Evolutionary conservation across 129 eudicot species (phyloP), one percentile per base, ranked within the genome.

Genomic region (Flaveria ramosissima): DNA sequence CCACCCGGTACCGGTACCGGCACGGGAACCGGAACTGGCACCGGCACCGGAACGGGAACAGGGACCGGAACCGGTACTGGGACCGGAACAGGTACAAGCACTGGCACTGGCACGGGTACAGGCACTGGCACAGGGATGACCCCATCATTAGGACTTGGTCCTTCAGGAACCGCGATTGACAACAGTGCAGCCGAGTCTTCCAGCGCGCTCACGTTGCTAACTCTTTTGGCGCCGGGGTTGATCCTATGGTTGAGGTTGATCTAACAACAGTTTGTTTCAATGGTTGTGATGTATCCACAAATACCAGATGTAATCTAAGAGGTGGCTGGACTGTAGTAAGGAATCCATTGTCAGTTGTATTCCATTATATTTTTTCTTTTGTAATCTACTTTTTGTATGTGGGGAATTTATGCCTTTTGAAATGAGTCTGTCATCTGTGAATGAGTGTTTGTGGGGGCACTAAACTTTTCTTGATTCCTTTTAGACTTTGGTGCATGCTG

Each of bases 341-440:
- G 76, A 80, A 74, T 82, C 77, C 27, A 80, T 42, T 73, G 69
- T 74, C 27, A 55, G 83, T 73, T 73, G 83, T 80, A 50, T 78
- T 65, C 84, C 87, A 79, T 78, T 81, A 72, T 78, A 70, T 50
- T 73, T 79, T 69, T 66, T 39, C 74, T 36, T 46, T 64, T 63
- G 52, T 56, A 66, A 42, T 68, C 65, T 62, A 60, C 84, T 42
- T 82, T 32, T 76, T 74, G 84, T 74, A 41, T 36, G 66, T 68
- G 82, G 84, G 86, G 92, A 87, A 85, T 82, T 72, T 77, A 87
- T 90, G 89, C 96, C 90, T 78, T 83, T 83, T 81, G 77, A 74
- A 68, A 76, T 67, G 68, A 75, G 85, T 81, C 74, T 82, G 85
- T 74, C 66, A 73, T 71, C 77, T 75, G 77, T 77, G 75, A 74